phyloP scores from a whole-genome alignment of 2,329 filamentous ascomycete genomes.

The Aspergillus hiratsukae region DNA sequence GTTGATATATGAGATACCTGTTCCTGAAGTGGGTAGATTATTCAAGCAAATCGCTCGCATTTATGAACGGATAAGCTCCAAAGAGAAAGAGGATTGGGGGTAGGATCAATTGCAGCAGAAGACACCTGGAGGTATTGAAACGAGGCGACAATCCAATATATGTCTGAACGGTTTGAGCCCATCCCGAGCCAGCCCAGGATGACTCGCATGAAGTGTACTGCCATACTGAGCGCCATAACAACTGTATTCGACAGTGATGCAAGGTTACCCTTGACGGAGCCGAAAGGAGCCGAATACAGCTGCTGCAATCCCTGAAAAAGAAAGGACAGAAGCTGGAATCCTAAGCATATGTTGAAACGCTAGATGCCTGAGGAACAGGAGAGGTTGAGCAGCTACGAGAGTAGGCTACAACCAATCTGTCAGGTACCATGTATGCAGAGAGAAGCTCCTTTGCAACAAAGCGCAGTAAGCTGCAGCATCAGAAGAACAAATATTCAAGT shows the following conservation, averaged over 20 bases:
- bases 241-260: neutral
- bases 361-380: neutral
- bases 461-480: neutral
- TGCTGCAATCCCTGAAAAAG: neutral
- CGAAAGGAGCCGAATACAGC: neutral
- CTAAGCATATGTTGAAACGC: neutral
- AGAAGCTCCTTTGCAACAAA: neutral
- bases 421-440: neutral
- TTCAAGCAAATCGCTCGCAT: neutral
- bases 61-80: neutral
- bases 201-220: neutral
- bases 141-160: slow-evolving; percentile 9
- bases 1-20: neutral
- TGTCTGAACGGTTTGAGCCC: slow-evolving; percentile 1
- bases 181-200: neutral
- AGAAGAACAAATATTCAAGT: neutral
- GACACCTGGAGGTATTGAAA: neutral
- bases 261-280: neutral
- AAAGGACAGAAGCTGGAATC: neutral
- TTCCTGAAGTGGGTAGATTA: neutral
- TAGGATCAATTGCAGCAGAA: neutral
- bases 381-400: neutral
- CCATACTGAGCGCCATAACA: neutral
- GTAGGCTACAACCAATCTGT: neutral
- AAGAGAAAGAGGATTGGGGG: neutral